Evolutionary conservation across 352 stramenopile species (phyloP).

Genomic region (Stramenopiles sp.): DNA sequence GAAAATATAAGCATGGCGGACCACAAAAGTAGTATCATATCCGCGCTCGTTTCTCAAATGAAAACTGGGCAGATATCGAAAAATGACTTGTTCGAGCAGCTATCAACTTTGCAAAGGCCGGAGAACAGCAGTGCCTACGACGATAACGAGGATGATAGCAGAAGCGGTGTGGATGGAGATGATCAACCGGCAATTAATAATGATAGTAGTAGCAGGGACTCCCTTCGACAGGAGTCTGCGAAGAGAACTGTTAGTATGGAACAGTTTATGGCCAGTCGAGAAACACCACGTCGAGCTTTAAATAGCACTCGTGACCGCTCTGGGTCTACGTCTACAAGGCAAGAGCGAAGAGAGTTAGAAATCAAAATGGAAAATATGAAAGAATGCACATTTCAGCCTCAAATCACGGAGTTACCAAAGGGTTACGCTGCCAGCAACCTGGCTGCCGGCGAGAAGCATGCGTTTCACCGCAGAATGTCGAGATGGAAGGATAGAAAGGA

Average conservation of each 20-base stretch:
- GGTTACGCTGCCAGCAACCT: slow-evolving; percentile 13
- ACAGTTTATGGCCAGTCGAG: not conserved
- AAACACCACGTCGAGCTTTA: not conserved
- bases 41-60: slow-evolving; percentile 49
- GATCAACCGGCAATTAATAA: not conserved
- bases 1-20: slow-evolving; percentile 7
- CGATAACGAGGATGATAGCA: not conserved
- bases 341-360: slow-evolving; percentile 14
- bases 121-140: slow-evolving; percentile 4
- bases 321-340: not conserved
- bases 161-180: not conserved
- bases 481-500: slow-evolving; percentile 15
- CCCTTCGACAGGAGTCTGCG: no score
- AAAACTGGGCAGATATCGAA: slow-evolving; percentile 57
- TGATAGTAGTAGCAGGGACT: not conserved
- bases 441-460: not conserved
- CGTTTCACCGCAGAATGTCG: not conserved
- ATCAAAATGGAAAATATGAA: slow-evolving; percentile 19
- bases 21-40: slow-evolving; percentile 23
- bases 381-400: slow-evolving; percentile 22
- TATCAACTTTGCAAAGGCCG: slow-evolving; percentile 39
- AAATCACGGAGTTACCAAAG: slow-evolving; percentile 18
- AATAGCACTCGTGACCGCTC: not conserved
- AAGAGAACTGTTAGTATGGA: slow-evolving; percentile 7
- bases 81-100: slow-evolving; percentile 54